A percentile compares a stretch with the other conserved stretches of the same genome.
phyloP scores from a whole-genome alignment of 192 early-diverging fungal species.

The Dimargaris cristalligena region DNA sequence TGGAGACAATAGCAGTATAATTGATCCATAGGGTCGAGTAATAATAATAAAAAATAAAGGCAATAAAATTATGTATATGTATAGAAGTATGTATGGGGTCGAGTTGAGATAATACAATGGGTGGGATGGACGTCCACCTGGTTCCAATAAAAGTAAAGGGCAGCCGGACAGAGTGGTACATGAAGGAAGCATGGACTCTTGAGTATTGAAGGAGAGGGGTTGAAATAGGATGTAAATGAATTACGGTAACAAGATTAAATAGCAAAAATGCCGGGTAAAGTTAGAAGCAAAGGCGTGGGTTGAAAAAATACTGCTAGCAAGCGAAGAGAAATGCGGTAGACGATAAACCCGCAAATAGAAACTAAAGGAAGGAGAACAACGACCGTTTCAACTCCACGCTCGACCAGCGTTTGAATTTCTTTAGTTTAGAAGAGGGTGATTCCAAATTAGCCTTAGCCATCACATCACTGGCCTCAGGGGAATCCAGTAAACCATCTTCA shows the following conservation, averaged over 20 bases:
- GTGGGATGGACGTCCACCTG: background rate
- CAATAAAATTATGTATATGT: background rate
- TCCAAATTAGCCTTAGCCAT: background rate
- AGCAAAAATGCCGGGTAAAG: background rate
- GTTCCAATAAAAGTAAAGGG: background rate
- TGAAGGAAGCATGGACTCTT: background rate
- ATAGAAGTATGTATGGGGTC: background rate
- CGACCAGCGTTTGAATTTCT: background rate
- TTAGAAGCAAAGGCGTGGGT: background rate
- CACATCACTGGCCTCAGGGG: background rate
- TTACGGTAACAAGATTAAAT: background rate
- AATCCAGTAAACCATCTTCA: too few species aligned
- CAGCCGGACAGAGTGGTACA: background rate
- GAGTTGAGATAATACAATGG: background rate
- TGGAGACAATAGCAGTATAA: too few species aligned
- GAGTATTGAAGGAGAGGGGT: background rate
- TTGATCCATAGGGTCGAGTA: too few species aligned
- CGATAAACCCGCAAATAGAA: background rate
- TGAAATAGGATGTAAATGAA: background rate
- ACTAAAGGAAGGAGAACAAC: background rate
- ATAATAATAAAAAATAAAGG: background rate
- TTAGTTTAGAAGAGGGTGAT: background rate
- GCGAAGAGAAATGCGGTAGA: background rate
- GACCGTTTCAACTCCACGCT: conserved; percentile 2
- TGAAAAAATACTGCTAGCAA: background rate